Conservation (phyloP, 1,139 yeast species). For the Magnusiomyces tetraspermus region DNA sequence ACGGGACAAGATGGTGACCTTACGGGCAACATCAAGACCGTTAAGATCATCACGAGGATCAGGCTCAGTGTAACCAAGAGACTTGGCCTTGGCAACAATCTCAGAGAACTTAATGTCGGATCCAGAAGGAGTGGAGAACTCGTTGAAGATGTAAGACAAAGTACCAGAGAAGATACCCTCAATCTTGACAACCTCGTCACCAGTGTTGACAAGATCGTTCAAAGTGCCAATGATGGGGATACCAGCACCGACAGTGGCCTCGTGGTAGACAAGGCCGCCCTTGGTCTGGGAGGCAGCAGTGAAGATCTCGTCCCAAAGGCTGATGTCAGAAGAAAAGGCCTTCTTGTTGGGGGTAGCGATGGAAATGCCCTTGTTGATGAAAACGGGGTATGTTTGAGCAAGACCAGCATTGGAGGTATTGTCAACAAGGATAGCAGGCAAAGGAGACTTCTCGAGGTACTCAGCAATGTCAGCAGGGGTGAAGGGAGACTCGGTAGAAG, state of each 20-base stretch:
- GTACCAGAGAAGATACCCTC: slow-evolving; percentile 98
- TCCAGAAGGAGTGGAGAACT: slow-evolving; percentile 60
- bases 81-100: slow-evolving; percentile 77
- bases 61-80: slow-evolving; percentile 94
- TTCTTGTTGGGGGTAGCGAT: slow-evolving; percentile 97
- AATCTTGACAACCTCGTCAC: slow-evolving; percentile 80
- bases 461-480: slow-evolving; percentile 48
- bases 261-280: slow-evolving; percentile 86
- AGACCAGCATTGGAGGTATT: slow-evolving; percentile 79
- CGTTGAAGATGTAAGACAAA: slow-evolving; percentile 90
- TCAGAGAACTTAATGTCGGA: slow-evolving; percentile 72
- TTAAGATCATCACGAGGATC: slow-evolving; percentile 98
- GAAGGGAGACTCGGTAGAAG: slow-evolving; percentile 44
- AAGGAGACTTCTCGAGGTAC: slow-evolving; percentile 54
- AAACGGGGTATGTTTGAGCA: slow-evolving; percentile 67
- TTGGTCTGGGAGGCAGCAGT: slow-evolving; percentile 38
- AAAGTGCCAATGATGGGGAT: slow-evolving; percentile 85
- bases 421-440: slow-evolving; percentile 80
- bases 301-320: slow-evolving; percentile 70
- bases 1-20: slow-evolving; percentile 91
- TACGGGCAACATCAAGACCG: slow-evolving; percentile 96
- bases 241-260: slow-evolving; percentile 99
- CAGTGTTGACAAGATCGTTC: slow-evolving; percentile 79
- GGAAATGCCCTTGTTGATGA: slow-evolving; percentile 71
- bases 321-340: slow-evolving; percentile 78